Conservation (phyloP, 2,329 filamentous ascomycete genomes). For the Waltergamsia citrina region DNA sequence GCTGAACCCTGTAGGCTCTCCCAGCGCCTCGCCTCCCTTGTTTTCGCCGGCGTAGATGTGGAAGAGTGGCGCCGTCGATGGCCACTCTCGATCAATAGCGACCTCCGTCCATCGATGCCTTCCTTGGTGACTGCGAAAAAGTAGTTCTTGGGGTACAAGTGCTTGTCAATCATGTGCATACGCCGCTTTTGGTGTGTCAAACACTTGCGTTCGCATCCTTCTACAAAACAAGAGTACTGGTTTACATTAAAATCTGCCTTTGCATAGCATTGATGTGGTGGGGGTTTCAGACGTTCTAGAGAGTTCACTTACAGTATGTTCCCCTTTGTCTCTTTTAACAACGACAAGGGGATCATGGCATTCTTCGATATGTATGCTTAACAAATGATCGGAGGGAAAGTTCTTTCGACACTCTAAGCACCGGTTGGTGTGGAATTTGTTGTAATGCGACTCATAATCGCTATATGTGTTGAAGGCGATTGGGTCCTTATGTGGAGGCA, state of each 20-base stretch:
- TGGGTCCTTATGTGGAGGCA: constrained; percentile 68
- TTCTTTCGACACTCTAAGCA: constrained; percentile 81
- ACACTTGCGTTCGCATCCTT: constrained; percentile 79
- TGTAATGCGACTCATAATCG: constrained; percentile 84
- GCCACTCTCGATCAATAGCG: constrained; percentile 58
- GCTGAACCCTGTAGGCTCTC: constrained; percentile 18
- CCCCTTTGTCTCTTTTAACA: constrained; percentile 65
- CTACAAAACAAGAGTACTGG: constrained; percentile 82
- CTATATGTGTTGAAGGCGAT: constrained; percentile 64
- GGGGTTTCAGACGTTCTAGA: not conserved
- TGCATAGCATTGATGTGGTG: not conserved
- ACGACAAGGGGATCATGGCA: constrained; percentile 76
- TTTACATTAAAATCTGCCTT: constrained; percentile 1
- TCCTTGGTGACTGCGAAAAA: constrained; percentile 81
- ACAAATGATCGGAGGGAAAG: constrained; percentile 73
- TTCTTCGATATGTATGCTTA: constrained; percentile 81
- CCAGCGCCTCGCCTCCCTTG: constrained; percentile 19
- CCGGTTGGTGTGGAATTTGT: constrained; percentile 69
- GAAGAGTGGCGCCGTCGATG: constrained; percentile 37
- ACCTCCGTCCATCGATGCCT: constrained; percentile 78
- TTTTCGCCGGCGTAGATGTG: constrained; percentile 18
- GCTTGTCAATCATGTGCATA: constrained; percentile 88
- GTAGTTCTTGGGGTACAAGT: constrained; percentile 81
- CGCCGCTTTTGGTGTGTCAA: constrained; percentile 74
- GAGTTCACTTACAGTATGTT: constrained; percentile 62